Conservation (phyloP, 2,329 filamentous ascomycete species). For the Tolypocladium endophyticum region DNA sequence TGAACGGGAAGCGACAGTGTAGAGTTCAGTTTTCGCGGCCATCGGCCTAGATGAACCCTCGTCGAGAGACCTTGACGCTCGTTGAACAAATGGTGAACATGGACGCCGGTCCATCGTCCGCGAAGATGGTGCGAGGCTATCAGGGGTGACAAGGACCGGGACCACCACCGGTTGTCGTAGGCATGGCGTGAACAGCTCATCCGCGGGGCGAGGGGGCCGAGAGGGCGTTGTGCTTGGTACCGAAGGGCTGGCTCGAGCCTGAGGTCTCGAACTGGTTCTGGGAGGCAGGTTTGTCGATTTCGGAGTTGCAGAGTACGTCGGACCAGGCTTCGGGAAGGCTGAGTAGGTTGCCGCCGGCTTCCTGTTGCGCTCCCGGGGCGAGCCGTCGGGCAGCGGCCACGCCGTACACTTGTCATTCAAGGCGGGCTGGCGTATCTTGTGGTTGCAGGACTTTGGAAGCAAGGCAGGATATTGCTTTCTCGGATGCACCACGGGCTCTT, state of each 20-base stretch:
- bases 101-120: neutral
- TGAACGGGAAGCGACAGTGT: slow-evolving; percentile 12
- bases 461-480: slow-evolving; percentile 21
- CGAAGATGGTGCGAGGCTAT: neutral
- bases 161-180: slow-evolving; percentile 3
- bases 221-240: slow-evolving; percentile 10
- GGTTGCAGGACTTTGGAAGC: slow-evolving; percentile 15
- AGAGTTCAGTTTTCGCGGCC: slow-evolving; percentile 5
- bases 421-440: slow-evolving; percentile 14
- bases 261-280: neutral
- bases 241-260: neutral
- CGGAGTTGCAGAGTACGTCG: slow-evolving; percentile 32
- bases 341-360: slow-evolving; percentile 1
- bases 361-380: slow-evolving; percentile 4
- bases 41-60: neutral
- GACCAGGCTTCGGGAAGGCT: slow-evolving; percentile 9
- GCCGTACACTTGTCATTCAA: slow-evolving; percentile 5
- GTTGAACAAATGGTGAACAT: slow-evolving; percentile 1
- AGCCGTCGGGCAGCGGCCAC: slow-evolving; percentile 15
- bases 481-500: slow-evolving; percentile 5
- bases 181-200: slow-evolving; percentile 12
- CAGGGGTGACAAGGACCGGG: neutral
- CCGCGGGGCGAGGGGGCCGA: slow-evolving; percentile 18
- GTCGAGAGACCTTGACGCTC: neutral
- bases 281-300: slow-evolving; percentile 13